These are phyloP conservation scores for Barbatosphaeria neglecta DNA, from an alignment of 495 filamentous ascomycete species.

Conservation along the genomic window DNA sequence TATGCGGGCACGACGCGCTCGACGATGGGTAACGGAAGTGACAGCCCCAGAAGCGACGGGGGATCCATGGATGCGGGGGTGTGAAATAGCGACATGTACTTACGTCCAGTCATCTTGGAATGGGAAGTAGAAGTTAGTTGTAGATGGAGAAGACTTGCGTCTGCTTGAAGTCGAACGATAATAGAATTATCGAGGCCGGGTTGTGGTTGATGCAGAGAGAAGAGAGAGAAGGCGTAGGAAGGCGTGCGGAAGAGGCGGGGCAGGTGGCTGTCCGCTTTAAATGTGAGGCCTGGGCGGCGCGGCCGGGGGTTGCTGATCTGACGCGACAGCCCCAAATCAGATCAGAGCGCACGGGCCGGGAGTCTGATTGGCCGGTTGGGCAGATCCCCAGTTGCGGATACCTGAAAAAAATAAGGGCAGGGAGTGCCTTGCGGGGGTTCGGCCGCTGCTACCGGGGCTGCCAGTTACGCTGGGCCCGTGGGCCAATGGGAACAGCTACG, in stretches of 20 bases:
- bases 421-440: neutral
- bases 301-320: neutral
- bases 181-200: conserved; percentile 2
- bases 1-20: too few species aligned
- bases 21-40: too few species aligned
- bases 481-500: neutral
- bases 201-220: neutral
- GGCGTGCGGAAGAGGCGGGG: neutral
- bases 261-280: neutral
- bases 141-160: neutral
- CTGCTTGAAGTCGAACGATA: conserved; percentile 3
- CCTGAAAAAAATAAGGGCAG: neutral
- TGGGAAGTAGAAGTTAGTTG: conserved; percentile 13
- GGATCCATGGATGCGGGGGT: too few species aligned
- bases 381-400: neutral
- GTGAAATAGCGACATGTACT: neutral
- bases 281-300: neutral
- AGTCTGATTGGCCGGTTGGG: neutral
- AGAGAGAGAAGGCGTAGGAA: neutral
- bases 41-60: too few species aligned
- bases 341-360: neutral
- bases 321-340: neutral
- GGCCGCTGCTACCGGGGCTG: neutral
- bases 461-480: too few species aligned
- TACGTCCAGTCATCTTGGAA: conserved; percentile 12